phyloP scores from a whole-genome alignment of 78 protist species.

The Chrysochromulina parva region DNA sequence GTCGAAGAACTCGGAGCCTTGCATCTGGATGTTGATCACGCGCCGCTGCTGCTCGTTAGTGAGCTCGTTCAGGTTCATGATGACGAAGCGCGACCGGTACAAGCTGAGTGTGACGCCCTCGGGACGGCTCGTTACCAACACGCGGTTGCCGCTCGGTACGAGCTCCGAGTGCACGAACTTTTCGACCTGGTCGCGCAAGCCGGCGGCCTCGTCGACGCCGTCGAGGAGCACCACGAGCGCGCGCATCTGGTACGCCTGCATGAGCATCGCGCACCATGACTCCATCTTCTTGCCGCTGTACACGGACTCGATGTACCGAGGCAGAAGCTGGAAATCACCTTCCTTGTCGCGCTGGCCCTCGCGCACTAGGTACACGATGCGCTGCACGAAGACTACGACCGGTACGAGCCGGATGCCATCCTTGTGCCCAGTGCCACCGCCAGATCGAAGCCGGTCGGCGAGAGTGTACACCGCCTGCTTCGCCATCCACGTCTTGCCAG shows the following conservation, averaged over 20 bases:
- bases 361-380: too few species aligned
- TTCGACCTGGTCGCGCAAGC: background rate
- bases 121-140: background rate
- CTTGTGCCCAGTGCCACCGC: too few species aligned
- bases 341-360: too few species aligned
- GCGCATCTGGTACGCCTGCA: background rate
- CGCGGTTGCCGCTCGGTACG: background rate
- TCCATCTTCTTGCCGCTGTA: too few species aligned
- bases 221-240: background rate
- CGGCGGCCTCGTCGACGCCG: conserved; percentile 12
- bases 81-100: background rate
- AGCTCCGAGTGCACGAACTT: background rate
- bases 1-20: background rate
- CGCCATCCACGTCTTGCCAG: background rate
- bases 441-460: too few species aligned
- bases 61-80: background rate
- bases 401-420: too few species aligned
- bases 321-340: too few species aligned
- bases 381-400: background rate
- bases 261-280: background rate
- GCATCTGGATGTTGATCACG: background rate
- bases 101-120: background rate
- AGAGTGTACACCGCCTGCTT: too few species aligned
- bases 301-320: too few species aligned
- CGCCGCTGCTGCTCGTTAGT: background rate